Evolutionary conservation across 805 yeast species (phyloP), one percentile per base, ranked within the genome.

Genomic region (Metschnikowia bowlesiae): DNA sequence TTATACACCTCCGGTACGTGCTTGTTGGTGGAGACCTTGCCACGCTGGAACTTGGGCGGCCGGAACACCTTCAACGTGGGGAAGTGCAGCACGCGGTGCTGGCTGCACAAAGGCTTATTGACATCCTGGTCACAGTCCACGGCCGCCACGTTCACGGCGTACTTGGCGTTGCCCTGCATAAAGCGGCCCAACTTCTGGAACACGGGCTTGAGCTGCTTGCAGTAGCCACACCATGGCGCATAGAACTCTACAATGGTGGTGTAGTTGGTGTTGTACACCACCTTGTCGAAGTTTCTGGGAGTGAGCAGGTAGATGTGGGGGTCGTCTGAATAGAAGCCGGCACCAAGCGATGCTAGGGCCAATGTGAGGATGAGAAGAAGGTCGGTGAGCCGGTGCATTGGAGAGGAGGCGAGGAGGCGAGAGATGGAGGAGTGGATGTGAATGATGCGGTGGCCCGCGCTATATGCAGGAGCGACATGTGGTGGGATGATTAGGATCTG

Each of bases 191-290:
- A 81, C 61, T 84, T 84, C 44, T 74, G 71, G 66, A 75, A 85
- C 1, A 81, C 81, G 3, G 86, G 84, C 51, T 82, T 80, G 46
- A 92, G 71, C 50, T 82, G 78, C 60, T 83, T 78, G 69, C 99
- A 92, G 67, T 92, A 89, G 5, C 97, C 97, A 73, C 99, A 92
- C 98, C 98, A 91, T 36, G 97, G 97, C 4, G 98, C 97, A 67
- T 86, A 91, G 67, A 91, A 91, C 70, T 90, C 90, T 22, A 89
- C 90, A 16, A 90, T 69, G 1, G 96, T 69, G 1, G 96, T 86
- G 60, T 89, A 86, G 63, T 89, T 89, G 2, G 95, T 75, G 22
- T 74, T 66, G 39, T 82, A 74, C 3, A 91, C 81, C 44, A 84
- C 85, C 49, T 79, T 78, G 53, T 84, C 82, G 62, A 90, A 90